Base-by-base conservation (phyloP, 2,329 filamentous ascomycete species). In the Ceratocystis huliohia region DNA sequence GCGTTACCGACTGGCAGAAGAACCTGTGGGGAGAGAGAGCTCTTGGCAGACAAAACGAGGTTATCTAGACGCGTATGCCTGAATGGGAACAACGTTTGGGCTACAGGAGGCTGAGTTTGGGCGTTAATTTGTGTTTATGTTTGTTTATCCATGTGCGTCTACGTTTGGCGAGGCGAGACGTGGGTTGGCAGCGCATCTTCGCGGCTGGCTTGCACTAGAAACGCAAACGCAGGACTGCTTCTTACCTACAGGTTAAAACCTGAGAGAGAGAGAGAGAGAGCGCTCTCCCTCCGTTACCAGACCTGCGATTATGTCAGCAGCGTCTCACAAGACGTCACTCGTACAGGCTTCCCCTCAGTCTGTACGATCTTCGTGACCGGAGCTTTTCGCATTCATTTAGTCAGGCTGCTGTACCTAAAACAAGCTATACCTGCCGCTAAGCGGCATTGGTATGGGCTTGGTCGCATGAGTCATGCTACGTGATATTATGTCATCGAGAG, bases 321-420 rank as follows among this genome's bases (percentile, higher is more conserved):
- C 17, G 64, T 65, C 17, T 61, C 64, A 65, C 53, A 65, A 59
- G 50, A 65, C 64, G 64, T 61, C 50, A 65, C 37, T 10, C 13
- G 28, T 46, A 46, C 22, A 59, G 15, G 7, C 56, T 59, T 59
- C 56, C 56, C 25, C 56, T 59, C 30, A 33, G 56, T 33, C 56
- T 59, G 56, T 59, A 25, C 56, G 56, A 28, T 8, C 7, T 37
- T 30, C 5, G 13, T 33, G 30, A 7, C 25, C 25, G 56, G 15
- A 25, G 13, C 25, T 33, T 59, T 33, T 59, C 25, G 56, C 37
- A 41, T 15, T 41, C 5, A 41, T 41, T 41, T 41, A 41, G 30
- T 25, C 25, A 33, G 30, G 5, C 28, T 30, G n/a, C n/a, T 28
- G 25, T 37, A 59, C 28, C 15, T n/a, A 20, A 17, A 1, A 59